Evolutionary conservation across 306 rosid species (phyloP), one percentile per base, ranked within the genome.

Genomic region (Delonix regia): DNA sequence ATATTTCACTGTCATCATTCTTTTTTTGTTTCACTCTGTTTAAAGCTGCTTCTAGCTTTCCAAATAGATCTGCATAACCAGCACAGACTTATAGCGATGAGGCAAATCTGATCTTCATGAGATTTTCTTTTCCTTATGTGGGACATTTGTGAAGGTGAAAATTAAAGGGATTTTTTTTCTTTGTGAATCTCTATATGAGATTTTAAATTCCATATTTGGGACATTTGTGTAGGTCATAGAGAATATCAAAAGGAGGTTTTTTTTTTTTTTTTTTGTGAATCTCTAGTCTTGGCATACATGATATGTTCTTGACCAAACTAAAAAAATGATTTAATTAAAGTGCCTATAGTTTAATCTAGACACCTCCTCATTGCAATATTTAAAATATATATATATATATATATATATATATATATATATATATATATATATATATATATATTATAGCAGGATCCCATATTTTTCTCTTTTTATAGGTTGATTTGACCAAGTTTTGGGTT

Each of bases 401-500:
- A n/a, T n/a, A n/a, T n/a, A n/a, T n/a, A n/a, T n/a, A n/a, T n/a
- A n/a, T n/a, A n/a, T n/a, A n/a, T n/a, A n/a, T n/a, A n/a, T n/a
- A n/a, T n/a, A n/a, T n/a, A n/a, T n/a, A n/a, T n/a, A n/a, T n/a
- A n/a, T n/a, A n/a, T n/a, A n/a, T n/a, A n/a, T n/a, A n/a, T n/a
- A n/a, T n/a, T n/a, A n/a, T n/a, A 79, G 75, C 76, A 78, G 80
- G 24, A 85, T 81, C 86, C 80, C 78, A 63, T 77, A 76, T 79
- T 86, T 86, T 82, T 72, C 66, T 69, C 71, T 19, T 36, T 48
- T 73, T 83, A 79, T 83, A 78, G 85, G 80, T 82, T 63, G 67
- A 74, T 80, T 65, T 69, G 82, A 83, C 71, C 72, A 83, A 77
- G 87, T 57, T 1, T 83, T 78, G 85, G 87, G 89, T 82, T 80